A percentile compares a stretch with the other conserved stretches of the same genome.
These are phyloP conservation scores for Grigorovia humatica DNA, from an alignment of 805 yeast genomes.

Conservation along the genomic window DNA sequence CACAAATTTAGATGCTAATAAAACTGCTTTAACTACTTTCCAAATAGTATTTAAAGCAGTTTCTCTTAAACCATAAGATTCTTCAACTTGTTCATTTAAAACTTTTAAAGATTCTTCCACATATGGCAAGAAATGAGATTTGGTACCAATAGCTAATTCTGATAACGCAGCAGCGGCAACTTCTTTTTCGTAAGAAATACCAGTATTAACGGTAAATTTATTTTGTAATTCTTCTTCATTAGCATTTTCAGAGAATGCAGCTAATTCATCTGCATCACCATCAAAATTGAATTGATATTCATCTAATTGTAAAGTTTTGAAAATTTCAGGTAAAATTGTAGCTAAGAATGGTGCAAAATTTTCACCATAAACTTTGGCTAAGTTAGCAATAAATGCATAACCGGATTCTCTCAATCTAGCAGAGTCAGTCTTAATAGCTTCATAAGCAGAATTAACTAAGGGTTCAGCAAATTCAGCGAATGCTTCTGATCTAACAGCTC, in stretches of 20 bases:
- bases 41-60: conserved; percentile 75
- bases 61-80: conserved; percentile 85
- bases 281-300: conserved; percentile 64
- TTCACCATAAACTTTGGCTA: conserved; percentile 90
- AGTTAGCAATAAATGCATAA: conserved; percentile 81
- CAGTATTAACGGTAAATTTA: conserved; percentile 81
- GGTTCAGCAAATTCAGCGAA: conserved; percentile 83
- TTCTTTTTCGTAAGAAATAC: conserved; percentile 91
- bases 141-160: conserved; percentile 82
- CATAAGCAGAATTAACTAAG: conserved; percentile 77
- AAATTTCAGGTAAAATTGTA: conserved; percentile 72
- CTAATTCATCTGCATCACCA: conserved; percentile 39
- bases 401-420: conserved; percentile 90
- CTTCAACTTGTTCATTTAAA: conserved; percentile 62
- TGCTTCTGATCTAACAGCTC: conserved; percentile 89
- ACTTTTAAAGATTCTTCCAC: conserved; percentile 59
- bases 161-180: conserved; percentile 85
- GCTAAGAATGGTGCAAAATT: conserved; percentile 82
- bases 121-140: conserved; percentile 66
- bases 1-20: conserved; percentile 35
- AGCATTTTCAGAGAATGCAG: conserved; percentile 36
- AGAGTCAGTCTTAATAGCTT: conserved; percentile 64
- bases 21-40: conserved; percentile 69
- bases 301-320: conserved; percentile 73
- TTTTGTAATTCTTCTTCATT: conserved; percentile 57